Conservation (phyloP, 116 monocot species). For the Trichopus zeylanicus region DNA sequence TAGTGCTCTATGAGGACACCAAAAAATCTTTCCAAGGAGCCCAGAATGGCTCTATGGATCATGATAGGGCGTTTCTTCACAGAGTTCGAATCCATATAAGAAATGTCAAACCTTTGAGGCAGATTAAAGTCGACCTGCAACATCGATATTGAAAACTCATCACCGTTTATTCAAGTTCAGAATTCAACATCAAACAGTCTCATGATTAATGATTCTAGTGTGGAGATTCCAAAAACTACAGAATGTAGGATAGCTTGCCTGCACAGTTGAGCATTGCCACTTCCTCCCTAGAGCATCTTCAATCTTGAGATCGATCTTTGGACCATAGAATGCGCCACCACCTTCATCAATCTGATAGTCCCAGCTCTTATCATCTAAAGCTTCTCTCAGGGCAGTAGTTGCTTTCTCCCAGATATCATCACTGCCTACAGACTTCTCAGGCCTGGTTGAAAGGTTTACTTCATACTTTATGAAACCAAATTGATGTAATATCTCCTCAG, state of each 20-base stretch:
- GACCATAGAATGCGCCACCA: conserved; percentile 98
- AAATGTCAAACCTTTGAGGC: conserved; percentile 88
- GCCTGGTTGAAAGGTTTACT: conserved; percentile 89
- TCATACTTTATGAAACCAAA: conserved; percentile 83
- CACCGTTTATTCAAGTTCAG: not conserved
- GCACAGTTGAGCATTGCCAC: conserved; percentile 96
- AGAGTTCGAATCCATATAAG: conserved; percentile 76
- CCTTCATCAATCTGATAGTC: conserved; percentile 88
- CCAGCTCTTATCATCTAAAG: conserved; percentile 92
- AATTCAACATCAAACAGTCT: not conserved
- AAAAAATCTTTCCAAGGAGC: conserved; percentile 91
- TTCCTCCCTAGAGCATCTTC: conserved; percentile 94
- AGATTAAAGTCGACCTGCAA: conserved; percentile 93
- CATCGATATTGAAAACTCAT: not conserved
- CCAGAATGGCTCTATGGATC: conserved; percentile 94
- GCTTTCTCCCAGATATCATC: conserved; percentile 91
- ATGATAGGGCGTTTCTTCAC: conserved; percentile 84
- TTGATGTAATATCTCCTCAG: conserved; percentile 79
- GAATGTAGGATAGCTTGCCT: conserved; percentile 22
- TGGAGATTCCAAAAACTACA: not conserved
- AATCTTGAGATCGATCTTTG: conserved; percentile 94
- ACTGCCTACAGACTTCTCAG: conserved; percentile 76
- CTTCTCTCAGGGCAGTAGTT: conserved; percentile 65
- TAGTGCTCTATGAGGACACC: conserved; percentile 96
- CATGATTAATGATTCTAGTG: not conserved